Base-by-base conservation (phyloP, 768 basidiomycete species). In the Tulasnella calospora region DNA sequence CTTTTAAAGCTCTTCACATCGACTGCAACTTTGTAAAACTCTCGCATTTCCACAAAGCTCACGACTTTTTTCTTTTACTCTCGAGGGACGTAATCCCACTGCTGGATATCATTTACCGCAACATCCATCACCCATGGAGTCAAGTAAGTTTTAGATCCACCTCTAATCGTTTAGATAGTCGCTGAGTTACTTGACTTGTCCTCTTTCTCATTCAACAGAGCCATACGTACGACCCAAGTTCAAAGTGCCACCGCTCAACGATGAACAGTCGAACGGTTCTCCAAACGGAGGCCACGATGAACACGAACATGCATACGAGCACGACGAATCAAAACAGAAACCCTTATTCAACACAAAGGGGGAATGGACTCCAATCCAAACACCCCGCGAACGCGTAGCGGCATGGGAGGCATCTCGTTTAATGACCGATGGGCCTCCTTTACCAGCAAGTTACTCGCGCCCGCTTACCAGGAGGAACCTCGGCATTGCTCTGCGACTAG, bases 321-420 rank as follows among this genome's bases (percentile, higher is more conserved):
- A 71, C 41, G 71, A 71, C 71, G 35, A 30, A 17, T 44, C 71
- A 71, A 71, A 71, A 71, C 71, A 71, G 13, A 38, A 36, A n/a
- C 71, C 71, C n/a, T 30, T 44, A 71, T 44, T 27, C 3, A 71
- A 71, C 36, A 38, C 71, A 61, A 61, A 61, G 57, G 57, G 57
- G 23, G 30, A 61, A 61, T 61, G 57, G 57, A 30, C 27, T 61
- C 57, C 23, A 13, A 15, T 71, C 76, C 57, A 46, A 35, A 40
- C 61, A 38, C 67, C 76, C 17, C 27, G 35, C 15, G 76, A 70
- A 46, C 76, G 76, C 13, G 23, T 70, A 33, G 38, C 67, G 2
- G 67, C 70, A 41, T 71, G 76, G 61, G 67, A 71, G 41, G 69
- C 77, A 12, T 71, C 77, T 21, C 77, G 71, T 30, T 40, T 57